Evolutionary conservation across 495 filamentous ascomycete genomes (phyloP), one percentile per base, ranked within the genome.

Genomic region (Penicillium atrosanguineum): DNA sequence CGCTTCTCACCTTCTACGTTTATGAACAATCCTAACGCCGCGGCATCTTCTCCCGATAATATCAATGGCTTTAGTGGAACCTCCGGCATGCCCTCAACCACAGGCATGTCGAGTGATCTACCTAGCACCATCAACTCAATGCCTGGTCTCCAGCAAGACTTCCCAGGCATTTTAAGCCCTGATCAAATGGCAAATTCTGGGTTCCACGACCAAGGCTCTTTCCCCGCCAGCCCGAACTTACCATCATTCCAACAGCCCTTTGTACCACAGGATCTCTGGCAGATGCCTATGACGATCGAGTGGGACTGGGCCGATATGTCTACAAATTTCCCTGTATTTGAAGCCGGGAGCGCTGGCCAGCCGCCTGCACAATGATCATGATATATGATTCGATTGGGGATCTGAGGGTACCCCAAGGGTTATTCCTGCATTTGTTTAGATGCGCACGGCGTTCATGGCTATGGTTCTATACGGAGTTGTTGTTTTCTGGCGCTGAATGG

Each of bases 241-340:
- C 68, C 65, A 39, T 71, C 74, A 20, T 91, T 91, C 65, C 90
- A 96, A 64, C 91, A 96, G 57, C 91, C 92, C 1, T 90, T 96
- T 62, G 87, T 97, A 41, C 94, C 94, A n/a, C 91, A 93, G 61
- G 95, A 97, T 76, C 72, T 98, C 46, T 98, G 92, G 88, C 87
- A 91, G 68, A 87, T 96, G 83, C 88, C 91, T 9, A 95, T 96
- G 86, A 94, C 89, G 14, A 81, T 97, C 19, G 95, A 97, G 64
- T 98, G 95, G 95, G 90, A 97, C 64, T 97, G 95, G 94, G 91
- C 90, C 0, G 91, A 96, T 65, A 87, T 94, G 81, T 71, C 73
- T 21, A 67, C 63, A 11, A 87, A 84, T 42, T 71, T 76, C 36
- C 72, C 73, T 16, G 58, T 68, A 6, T 75, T 78, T 43, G 74